Conservation (phyloP, 2,329 filamentous ascomycete genomes). For the Talaromyces verruculosus region DNA sequence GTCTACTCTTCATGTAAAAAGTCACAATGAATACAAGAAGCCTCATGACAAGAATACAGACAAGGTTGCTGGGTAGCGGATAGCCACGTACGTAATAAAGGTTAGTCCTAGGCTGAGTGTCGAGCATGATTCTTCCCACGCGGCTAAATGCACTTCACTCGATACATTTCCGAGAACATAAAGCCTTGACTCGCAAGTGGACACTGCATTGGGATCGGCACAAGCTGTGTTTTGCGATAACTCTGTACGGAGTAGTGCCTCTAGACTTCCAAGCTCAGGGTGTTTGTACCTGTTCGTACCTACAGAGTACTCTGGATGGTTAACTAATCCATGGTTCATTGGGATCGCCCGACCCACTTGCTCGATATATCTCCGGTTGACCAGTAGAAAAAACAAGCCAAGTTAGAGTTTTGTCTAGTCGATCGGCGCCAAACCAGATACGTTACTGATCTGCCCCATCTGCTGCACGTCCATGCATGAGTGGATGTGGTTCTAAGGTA, state of each 20-base stretch:
- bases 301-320: not conserved
- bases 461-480: not conserved
- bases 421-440: not conserved
- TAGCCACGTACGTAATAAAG: not conserved
- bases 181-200: not conserved
- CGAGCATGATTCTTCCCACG: no score
- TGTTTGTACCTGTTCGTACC: not conserved
- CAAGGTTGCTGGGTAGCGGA: not conserved
- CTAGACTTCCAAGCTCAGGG: not conserved
- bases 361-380: not conserved
- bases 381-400: not conserved
- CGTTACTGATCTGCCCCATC: not conserved
- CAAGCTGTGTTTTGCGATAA: not conserved
- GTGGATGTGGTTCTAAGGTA: not conserved
- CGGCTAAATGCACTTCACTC: not conserved
- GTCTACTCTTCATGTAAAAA: not conserved
- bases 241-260: not conserved
- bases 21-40: not conserved
- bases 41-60: not conserved
- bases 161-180: not conserved
- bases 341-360: not conserved
- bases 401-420: not conserved
- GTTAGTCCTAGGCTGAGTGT: not conserved
- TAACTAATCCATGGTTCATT: not conserved
- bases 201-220: not conserved